Evolutionary conservation across 108 stramenopile genomes (phyloP).

Genomic region (Schizochytrium sp.): DNA sequence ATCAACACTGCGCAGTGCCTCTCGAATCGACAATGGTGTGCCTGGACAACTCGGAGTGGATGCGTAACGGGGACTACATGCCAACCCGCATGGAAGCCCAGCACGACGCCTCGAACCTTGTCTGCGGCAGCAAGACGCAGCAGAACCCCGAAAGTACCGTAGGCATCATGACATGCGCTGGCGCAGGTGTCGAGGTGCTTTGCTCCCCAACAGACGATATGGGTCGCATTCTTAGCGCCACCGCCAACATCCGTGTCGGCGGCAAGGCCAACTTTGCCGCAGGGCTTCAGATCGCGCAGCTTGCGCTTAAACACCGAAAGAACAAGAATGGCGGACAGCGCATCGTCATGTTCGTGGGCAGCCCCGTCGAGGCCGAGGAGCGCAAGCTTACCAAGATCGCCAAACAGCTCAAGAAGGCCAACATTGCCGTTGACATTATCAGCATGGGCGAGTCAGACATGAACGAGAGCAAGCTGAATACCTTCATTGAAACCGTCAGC

Average conservation of each 20-base stretch:
- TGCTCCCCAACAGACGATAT: conserved; percentile 87
- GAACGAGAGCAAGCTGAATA: conserved; percentile 74
- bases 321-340: conserved; percentile 95
- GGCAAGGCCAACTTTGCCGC: conserved; percentile 64
- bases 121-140: conserved; percentile 79
- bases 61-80: conserved; percentile 96
- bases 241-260: conserved; percentile 56
- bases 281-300: conserved; percentile 77
- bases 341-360: conserved; percentile 83
- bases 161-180: conserved; percentile 75
- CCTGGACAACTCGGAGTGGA: conserved; percentile 92
- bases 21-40: conserved; percentile 95
- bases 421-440: conserved; percentile 88
- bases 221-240: conserved; percentile 71
- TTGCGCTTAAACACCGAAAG: conserved; percentile 89
- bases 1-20: conserved; percentile 46
- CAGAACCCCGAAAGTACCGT: conserved; percentile 92
- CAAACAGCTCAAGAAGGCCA: conserved; percentile 83
- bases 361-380: conserved; percentile 49
- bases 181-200: conserved; percentile 71
- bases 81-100: conserved; percentile 95
- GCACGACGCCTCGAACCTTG: conserved; percentile 87
- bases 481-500: conserved; percentile 86
- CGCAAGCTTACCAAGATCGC: conserved; percentile 63
- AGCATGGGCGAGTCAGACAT: conserved; percentile 78